Percentiles rank a stretch among this genome's conserved stretches.
Evolutionary conservation across 176 grass and related monocot genomes (phyloP).

Genomic region (Tuctoria greenei): DNA sequence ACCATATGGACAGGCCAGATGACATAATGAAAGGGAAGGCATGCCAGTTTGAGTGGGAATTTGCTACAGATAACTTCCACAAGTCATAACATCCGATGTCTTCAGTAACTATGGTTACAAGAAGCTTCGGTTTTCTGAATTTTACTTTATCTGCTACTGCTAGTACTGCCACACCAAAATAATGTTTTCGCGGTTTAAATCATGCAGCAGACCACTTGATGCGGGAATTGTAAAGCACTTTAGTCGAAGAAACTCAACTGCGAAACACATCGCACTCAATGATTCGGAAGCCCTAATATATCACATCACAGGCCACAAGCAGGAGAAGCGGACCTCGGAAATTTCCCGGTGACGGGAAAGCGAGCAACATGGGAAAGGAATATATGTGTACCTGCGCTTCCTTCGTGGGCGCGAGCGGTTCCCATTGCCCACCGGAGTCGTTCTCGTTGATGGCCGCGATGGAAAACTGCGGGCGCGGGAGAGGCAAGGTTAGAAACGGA

Average conservation of each 20-base stretch:
- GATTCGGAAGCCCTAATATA: conserved; percentile 44
- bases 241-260: background rate
- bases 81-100: background rate
- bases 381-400: conserved; percentile 69
- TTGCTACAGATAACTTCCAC: background rate
- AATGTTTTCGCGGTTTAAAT: background rate
- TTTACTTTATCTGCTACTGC: background rate
- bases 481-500: background rate
- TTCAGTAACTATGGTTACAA: background rate
- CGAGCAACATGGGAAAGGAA: background rate
- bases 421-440: conserved; percentile 68
- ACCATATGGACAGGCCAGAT: background rate
- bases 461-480: conserved; percentile 66
- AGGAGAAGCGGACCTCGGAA: conserved; percentile 7
- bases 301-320: conserved; percentile 1
- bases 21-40: background rate
- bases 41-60: background rate
- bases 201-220: background rate
- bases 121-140: background rate
- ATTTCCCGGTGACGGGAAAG: background rate
- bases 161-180: background rate
- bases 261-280: conserved; percentile 17
- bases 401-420: conserved; percentile 91
- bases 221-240: background rate
- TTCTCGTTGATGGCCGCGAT: conserved; percentile 93